Base-by-base conservation (phyloP, 768 basidiomycete species). In the Mycena kentingensis region DNA sequence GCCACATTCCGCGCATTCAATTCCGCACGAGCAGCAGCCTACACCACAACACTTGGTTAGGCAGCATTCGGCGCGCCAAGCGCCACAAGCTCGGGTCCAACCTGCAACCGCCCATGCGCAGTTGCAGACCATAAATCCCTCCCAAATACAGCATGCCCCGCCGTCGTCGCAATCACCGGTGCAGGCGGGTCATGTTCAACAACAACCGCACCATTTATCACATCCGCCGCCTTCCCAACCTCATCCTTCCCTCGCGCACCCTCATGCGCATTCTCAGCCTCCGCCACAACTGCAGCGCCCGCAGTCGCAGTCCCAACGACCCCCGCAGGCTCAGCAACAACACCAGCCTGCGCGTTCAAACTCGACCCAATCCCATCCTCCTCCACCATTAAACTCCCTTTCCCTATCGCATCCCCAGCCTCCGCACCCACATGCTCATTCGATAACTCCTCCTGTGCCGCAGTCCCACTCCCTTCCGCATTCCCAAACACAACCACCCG, bases 351-450 rank as follows among this genome's bases (percentile, higher is more conserved):
- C 52, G 38, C 22, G 21, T 15, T 43, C 32, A 5, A 19, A 37
- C 28, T 22, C n/a, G n/a, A n/a, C 57, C 6, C 57, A 49, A n/a
- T 12, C 54, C 1, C 57, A 51, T 2, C 25, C 47, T 2, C 61
- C 47, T 27, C 28, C 60, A 4, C 42, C 59, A 28, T 8, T 29
- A 16, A 43, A 51, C 28, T n/a, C 26, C 7, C 32, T 28, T 28
- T 25, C 43, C 18, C 28, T 54, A 22, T 42, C 48, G 21, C 34
- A 52, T 4, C 54, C 66, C 39, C 53, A 63, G 19, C 55, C 51
- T 10, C 52, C 51, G 26, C 67, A 66, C 44, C 57, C 57, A 24
- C 56, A 65, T 36, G 52, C 51, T 21, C n/a, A n/a, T n/a, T n/a
- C n/a, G n/a, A n/a, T n/a, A n/a, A n/a, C n/a, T n/a, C n/a, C n/a